These are phyloP conservation scores for Daldinia grandis DNA, from an alignment of 495 filamentous ascomycete genomes.

Conservation along the genomic window DNA sequence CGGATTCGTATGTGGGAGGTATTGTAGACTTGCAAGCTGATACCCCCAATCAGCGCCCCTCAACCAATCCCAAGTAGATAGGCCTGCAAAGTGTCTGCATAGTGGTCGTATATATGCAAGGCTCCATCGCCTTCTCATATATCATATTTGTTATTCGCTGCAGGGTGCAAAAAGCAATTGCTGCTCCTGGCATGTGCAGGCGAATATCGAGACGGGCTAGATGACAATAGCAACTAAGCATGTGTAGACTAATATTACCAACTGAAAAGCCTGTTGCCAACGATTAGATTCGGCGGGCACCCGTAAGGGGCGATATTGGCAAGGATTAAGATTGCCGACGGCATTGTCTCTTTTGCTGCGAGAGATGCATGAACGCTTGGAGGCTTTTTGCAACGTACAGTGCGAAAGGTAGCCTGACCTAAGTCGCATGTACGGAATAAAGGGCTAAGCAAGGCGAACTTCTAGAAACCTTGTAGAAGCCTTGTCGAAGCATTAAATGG, in stretches of 20 bases:
- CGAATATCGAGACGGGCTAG: constrained; percentile 21
- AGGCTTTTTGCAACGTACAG: constrained; percentile 22
- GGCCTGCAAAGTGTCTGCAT: constrained; percentile 34
- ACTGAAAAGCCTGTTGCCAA: neutral
- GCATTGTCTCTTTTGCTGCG: constrained; percentile 9
- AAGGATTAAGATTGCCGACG: constrained; percentile 13
- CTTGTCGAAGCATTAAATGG: constrained; percentile 24
- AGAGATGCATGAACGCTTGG: constrained; percentile 23
- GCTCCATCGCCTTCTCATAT: constrained; percentile 33
- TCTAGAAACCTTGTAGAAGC: constrained; percentile 43
- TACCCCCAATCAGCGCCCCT: constrained; percentile 25
- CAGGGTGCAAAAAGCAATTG: constrained; percentile 29
- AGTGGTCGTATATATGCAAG: constrained; percentile 34
- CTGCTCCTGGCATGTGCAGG: constrained; percentile 42
- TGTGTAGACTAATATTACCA: neutral
- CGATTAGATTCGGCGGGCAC: neutral
- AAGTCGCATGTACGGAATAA: constrained; percentile 15
- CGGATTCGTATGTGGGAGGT: constrained; percentile 25
- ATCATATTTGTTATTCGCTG: constrained; percentile 26
- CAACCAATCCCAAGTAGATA: constrained; percentile 8
- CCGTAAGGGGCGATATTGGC: constrained; percentile 7
- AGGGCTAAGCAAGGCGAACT: constrained; percentile 23
- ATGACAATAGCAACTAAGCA: constrained; percentile 3
- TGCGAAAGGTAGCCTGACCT: constrained; percentile 11
- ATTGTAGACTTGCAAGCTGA: constrained; percentile 27